Evolutionary conservation across 1,139 yeast genomes (phyloP).

Genomic region (Diutina mesorugosa): DNA sequence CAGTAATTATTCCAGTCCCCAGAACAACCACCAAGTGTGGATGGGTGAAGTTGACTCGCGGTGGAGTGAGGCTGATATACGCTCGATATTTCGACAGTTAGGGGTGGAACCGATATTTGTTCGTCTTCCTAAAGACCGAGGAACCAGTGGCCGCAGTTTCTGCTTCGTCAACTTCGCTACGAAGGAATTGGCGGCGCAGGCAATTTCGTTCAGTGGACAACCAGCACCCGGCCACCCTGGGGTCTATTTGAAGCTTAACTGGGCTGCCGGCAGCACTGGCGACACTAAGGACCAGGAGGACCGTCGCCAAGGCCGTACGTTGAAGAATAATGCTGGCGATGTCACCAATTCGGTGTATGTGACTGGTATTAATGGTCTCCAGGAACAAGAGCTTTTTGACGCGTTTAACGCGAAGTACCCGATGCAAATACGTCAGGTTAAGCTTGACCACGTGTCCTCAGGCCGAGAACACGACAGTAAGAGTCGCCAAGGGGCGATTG

Average conservation of each 20-base stretch:
- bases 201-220: slow-evolving; percentile 56
- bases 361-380: neutral
- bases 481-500: neutral
- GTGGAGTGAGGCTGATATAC: slow-evolving; percentile 65
- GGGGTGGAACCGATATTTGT: slow-evolving; percentile 26
- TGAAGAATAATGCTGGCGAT: neutral
- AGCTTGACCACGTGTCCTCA: neutral
- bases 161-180: slow-evolving; percentile 76
- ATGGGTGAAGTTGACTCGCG: slow-evolving; percentile 91
- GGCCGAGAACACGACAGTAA: neutral
- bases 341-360: neutral
- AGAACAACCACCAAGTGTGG: slow-evolving; percentile 40
- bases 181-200: slow-evolving; percentile 57
- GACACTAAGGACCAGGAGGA: neutral
- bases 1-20: neutral
- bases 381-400: neutral
- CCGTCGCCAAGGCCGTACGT: neutral
- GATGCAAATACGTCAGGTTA: slow-evolving; percentile 1
- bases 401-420: neutral
- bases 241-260: slow-evolving; percentile 59
- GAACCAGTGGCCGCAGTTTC: slow-evolving; percentile 23
- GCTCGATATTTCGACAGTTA: slow-evolving; percentile 46
- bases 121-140: slow-evolving; percentile 25
- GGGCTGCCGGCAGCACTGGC: slow-evolving; percentile 47
- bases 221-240: slow-evolving; percentile 43